A percentile compares a stretch with the other conserved stretches of the same genome.
Conservation (phyloP, 169 alveolate genomes). For the Eimeria nieschulzi region DNA sequence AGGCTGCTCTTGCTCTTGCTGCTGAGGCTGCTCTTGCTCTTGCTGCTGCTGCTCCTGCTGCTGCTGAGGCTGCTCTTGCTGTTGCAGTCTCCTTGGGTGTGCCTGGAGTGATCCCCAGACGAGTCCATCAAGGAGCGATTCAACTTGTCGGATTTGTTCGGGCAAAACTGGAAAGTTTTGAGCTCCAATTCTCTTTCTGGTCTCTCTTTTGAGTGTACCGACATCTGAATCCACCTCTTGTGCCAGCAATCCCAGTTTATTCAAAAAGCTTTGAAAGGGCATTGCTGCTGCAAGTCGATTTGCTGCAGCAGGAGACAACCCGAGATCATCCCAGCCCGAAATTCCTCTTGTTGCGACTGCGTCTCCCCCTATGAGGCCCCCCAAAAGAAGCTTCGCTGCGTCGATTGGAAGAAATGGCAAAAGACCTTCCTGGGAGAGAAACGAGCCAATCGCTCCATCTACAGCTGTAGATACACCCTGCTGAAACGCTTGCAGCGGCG, state of each 20-base stretch:
- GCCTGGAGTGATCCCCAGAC: conserved; percentile 35
- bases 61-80: background rate
- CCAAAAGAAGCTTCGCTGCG: conserved; percentile 24
- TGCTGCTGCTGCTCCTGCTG: background rate
- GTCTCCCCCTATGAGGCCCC: conserved; percentile 48
- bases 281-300: conserved; percentile 24
- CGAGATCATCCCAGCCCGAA: conserved; percentile 35
- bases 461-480: conserved; percentile 46
- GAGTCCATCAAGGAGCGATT: conserved; percentile 6
- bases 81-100: conserved; percentile 34
- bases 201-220: conserved; percentile 32
- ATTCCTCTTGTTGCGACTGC: conserved; percentile 12
- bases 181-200: conserved; percentile 34
- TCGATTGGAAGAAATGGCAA: conserved; percentile 35
- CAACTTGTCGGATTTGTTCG: conserved; percentile 22
- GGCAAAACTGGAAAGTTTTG: conserved; percentile 18
- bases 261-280: conserved; percentile 47
- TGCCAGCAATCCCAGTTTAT: conserved; percentile 12
- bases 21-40: background rate
- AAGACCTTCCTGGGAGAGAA: conserved; percentile 32
- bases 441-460: conserved; percentile 39
- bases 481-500: conserved; percentile 44
- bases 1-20: conserved; percentile 16
- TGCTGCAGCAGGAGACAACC: conserved; percentile 29
- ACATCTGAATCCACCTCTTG: conserved; percentile 46